Base-by-base conservation (phyloP, 1,284 basidiomycete species). In the Pseudozyma tsukubaensis region DNA sequence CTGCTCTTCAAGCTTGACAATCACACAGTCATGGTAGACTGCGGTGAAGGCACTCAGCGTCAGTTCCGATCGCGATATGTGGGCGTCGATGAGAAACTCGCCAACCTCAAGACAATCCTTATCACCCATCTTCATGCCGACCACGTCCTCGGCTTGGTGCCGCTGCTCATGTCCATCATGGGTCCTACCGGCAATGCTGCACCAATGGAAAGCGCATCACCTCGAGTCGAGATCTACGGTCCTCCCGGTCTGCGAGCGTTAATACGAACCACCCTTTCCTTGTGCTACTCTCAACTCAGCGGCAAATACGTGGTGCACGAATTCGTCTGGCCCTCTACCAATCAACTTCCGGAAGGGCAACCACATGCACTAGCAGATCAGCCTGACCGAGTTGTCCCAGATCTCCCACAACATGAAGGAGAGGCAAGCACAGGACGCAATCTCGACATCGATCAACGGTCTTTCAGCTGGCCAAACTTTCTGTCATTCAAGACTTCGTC, bases 101-200 rank as follows among this genome's bases (percentile, higher is more conserved):
- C 76, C 4, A 77, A 77, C n/a, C 67, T 84, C 34, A 73, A 57
- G n/a, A 77, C 72, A 11, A 79, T 83, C 43, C 72, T 84, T 47
- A 72, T 84, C 56, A 83, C 82, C 0, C 82, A 84, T 57, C 59
- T 84, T 8, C 82, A 84, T 44, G 76, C 76, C 7, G 82, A 83
- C 55, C 82, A 80, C 47, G 75, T 81, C 7, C 68, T 82, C 10
- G 82, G 82, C 29, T 52, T 84, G 14, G 78, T 81, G 2, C 81
- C 82, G 11, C 59, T 84, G 47, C 74, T 84, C 50, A 77, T 77
- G 59, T 64, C 78, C n/a, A 78, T 84, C 60, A 81, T 83, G 77
- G 82, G 82, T 18, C 78, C 79, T 5, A 45, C 64, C 10, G 66
- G 58, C 19, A 56, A 43, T 5, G 47, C 65, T 21, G 37, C 49